These are phyloP conservation scores for Penicillium samsonianum DNA, from an alignment of 495 filamentous ascomycete species.

Conservation along the genomic window DNA sequence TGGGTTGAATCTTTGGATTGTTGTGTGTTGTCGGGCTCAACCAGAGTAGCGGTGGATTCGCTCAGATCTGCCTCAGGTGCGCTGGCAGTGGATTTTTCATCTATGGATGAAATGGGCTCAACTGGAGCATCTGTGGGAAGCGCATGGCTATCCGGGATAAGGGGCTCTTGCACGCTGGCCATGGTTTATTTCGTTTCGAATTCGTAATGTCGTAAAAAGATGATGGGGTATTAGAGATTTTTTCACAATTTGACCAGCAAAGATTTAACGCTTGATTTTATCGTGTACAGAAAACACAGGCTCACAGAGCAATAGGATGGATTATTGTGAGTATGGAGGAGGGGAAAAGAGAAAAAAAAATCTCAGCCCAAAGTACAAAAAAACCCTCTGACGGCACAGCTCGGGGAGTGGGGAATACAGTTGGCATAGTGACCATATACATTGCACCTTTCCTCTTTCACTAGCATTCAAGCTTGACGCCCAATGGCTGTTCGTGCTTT, in stretches of 20 bases:
- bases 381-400: conserved; percentile 7
- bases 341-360: conserved; percentile 1
- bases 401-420: conserved; percentile 7
- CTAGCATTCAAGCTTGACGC: too few species aligned
- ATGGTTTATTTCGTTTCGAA: conserved; percentile 12
- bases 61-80: neutral
- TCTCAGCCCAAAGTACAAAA: conserved; percentile 5
- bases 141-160: conserved; percentile 6
- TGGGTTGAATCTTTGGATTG: conserved; percentile 4
- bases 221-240: conserved; percentile 8
- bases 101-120: neutral
- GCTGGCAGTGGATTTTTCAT: neutral
- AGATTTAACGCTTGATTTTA: conserved; percentile 11
- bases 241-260: conserved; percentile 17
- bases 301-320: conserved; percentile 9
- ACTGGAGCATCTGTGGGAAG: conserved; percentile 4
- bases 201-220: conserved; percentile 15
- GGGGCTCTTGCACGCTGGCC: conserved; percentile 8
- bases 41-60: conserved; percentile 10
- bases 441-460: neutral
- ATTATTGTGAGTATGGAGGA: conserved; percentile 9
- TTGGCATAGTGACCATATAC: conserved; percentile 17
- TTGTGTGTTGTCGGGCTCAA: neutral
- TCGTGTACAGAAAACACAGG: conserved; percentile 13
- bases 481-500: neutral